phyloP scores from a whole-genome alignment of 306 rosid species.

The Cucumis melo region DNA sequence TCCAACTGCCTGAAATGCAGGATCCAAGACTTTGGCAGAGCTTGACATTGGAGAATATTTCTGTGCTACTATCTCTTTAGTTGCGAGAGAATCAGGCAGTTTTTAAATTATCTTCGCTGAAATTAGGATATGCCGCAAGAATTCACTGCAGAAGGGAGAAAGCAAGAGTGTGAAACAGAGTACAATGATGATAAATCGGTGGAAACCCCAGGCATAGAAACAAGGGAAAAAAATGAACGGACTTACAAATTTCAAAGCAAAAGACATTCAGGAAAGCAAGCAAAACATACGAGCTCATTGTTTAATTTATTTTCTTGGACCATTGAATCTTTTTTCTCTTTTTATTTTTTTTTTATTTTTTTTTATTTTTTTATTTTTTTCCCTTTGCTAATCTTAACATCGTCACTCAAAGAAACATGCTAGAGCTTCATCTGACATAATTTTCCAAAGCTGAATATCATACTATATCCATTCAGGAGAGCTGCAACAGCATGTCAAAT shows the following conservation, averaged over 20 bases:
- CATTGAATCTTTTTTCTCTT: not conserved
- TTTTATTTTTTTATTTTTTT: too few species aligned
- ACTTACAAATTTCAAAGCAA: not conserved
- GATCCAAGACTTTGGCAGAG: constrained; percentile 78
- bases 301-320: not conserved
- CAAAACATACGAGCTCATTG: not conserved
- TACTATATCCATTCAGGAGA: not conserved
- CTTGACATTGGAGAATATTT: constrained; percentile 61
- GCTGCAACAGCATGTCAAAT: not conserved
- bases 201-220: not conserved
- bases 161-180: constrained; percentile 4
- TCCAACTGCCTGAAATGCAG: constrained; percentile 96
- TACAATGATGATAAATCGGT: constrained; percentile 8
- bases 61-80: constrained; percentile 19
- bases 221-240: not conserved
- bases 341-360: not conserved
- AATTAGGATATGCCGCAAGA: constrained; percentile 20
- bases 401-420: not conserved
- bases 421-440: not conserved
- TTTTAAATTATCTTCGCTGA: constrained; percentile 7
- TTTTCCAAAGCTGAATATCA: not conserved
- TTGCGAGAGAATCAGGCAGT: constrained; percentile 10
- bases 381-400: not conserved
- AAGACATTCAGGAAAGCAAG: not conserved
- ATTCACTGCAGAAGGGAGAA: constrained; percentile 24